A percentile compares a stretch with the other conserved stretches of the same genome.
These are phyloP conservation scores for Sarcocystis neurona DNA, from an alignment of 169 alveolate species.

Conservation along the genomic window DNA sequence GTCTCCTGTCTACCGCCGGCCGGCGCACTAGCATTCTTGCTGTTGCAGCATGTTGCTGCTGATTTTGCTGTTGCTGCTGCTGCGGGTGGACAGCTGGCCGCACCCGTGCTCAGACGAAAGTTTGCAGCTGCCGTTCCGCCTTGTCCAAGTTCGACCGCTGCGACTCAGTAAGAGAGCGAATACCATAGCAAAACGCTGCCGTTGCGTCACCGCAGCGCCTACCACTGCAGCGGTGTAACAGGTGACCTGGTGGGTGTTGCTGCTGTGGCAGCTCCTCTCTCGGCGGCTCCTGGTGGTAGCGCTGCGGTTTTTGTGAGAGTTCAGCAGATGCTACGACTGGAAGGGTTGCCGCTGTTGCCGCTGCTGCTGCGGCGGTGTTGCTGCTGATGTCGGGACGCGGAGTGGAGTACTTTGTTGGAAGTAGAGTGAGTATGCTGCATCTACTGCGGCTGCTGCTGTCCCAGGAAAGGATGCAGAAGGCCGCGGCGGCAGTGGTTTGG, in stretches of 20 bases:
- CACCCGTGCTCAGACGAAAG: background rate
- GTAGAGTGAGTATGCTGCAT: too few species aligned
- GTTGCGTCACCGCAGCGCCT: background rate
- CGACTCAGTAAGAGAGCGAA: background rate
- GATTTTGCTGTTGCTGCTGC: background rate
- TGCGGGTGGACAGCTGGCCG: too few species aligned
- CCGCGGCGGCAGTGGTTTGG: too few species aligned
- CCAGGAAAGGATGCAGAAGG: too few species aligned
- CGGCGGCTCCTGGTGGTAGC: background rate
- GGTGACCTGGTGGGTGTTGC: background rate
- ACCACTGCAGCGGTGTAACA: background rate
- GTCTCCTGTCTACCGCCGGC: too few species aligned
- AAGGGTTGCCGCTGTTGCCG: too few species aligned
- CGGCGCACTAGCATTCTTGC: too few species aligned
- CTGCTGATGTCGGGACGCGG: too few species aligned
- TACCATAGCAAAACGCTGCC: background rate
- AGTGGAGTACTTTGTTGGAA: too few species aligned
- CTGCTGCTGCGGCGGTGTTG: too few species aligned
- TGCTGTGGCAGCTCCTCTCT: background rate
- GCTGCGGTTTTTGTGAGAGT: background rate
- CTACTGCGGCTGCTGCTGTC: too few species aligned
- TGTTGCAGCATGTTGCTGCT: too few species aligned
- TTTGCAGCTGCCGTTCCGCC: background rate
- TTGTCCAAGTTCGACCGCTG: background rate
- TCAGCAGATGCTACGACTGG: background rate